Base-by-base conservation (phyloP, 345 rosid species). In the Trapa bicornis region DNA sequence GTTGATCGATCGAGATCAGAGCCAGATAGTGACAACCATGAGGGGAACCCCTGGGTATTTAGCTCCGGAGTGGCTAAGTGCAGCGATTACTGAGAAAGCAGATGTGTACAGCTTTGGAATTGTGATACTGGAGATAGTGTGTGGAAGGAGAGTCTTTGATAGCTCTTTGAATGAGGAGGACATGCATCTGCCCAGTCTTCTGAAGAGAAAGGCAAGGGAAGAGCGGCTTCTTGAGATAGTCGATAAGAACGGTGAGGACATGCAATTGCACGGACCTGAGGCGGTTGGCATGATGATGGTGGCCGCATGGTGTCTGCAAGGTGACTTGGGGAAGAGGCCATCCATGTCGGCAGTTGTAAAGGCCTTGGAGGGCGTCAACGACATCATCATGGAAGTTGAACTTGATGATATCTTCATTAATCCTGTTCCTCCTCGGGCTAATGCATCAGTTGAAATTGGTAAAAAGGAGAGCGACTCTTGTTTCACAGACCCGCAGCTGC, bases 31-130 rank as follows among this genome's bases (percentile, higher is more conserved):
- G 52, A 62, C 53, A 0, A 53, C 50, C 8, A 64, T 64, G 67
- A 61, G 65, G 47, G 72, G 66, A 29, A 69, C 72, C 36, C 66
- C 2, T 0, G 72, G 72, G 0, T 69, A 64, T 53, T 63, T 70
- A 29, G 73, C 73, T 1, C 41, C 22, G 1, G 67, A 70, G 38
- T 62, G 73, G 68, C 4, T 70, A 6, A 13, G 0, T 0, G 29
- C 67, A 15, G 32, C 35, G 14, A 3, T 64, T 2, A 64, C 13
- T 0, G 43, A 70, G 10, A 64, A 64, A 33, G 68, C 48, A 5
- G 68, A 70, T 0, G 42, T 70, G 3, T 52, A 64, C 29, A 70
- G 22, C 33, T 70, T 70, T 8, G 43, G 64, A 1, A 16, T 70
- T 0, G 61, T 70, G 22, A 48, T 50, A n/a, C 7, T 70, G 29